Evolutionary conservation across 306 rosid genomes (phyloP).

Genomic region (Astragalus membranaceus): DNA sequence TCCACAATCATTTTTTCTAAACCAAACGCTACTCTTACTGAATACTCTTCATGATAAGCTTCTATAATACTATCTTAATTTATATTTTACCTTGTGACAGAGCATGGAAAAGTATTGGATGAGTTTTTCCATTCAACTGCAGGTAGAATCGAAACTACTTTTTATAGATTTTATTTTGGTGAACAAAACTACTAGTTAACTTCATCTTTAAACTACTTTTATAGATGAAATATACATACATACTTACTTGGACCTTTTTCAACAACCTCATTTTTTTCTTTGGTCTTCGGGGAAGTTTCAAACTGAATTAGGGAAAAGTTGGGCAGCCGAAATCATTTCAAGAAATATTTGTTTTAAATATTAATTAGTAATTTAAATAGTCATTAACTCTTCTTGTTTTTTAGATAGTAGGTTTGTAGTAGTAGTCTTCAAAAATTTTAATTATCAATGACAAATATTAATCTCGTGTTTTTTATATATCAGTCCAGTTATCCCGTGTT

Average conservation of each 20-base stretch:
- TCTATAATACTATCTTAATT: constrained; percentile 2
- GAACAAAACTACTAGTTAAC: too few species aligned
- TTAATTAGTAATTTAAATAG: too few species aligned
- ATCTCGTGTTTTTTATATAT: too few species aligned
- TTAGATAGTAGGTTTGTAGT: too few species aligned
- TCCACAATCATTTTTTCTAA: background rate
- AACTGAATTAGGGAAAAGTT: constrained; percentile 72
- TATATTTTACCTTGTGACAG: constrained; percentile 40
- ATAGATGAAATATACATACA: background rate
- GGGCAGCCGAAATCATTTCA: constrained; percentile 82
- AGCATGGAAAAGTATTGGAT: constrained; percentile 75
- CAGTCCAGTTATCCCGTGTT: too few species aligned
- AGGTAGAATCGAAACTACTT: constrained; percentile 38
- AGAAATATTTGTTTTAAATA: too few species aligned
- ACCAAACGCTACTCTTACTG: background rate
- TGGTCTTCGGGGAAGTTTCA: constrained; percentile 71
- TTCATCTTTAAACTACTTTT: too few species aligned
- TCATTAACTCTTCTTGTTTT: too few species aligned
- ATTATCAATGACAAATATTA: too few species aligned
- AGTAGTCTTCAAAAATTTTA: too few species aligned
- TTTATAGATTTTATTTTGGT: background rate
- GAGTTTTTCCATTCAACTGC: constrained; percentile 72
- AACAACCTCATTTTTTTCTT: background rate
- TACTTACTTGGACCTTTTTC: background rate
- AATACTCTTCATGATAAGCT: background rate